Evolutionary conservation across 139 green algal species (phyloP).

Genomic region (Coccomyxa sp.): DNA sequence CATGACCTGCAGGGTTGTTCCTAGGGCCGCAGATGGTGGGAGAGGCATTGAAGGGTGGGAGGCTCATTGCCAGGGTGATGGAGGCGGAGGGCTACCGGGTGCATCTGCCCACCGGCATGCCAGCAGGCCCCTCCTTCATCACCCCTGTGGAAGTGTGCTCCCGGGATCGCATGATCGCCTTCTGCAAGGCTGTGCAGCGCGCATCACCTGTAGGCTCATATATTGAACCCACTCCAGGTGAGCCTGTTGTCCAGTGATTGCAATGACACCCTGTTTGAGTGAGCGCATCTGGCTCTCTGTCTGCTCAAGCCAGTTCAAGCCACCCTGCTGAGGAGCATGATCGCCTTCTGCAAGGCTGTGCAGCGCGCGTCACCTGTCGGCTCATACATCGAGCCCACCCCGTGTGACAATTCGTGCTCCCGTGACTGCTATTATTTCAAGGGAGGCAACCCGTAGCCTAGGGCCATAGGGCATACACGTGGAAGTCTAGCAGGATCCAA

Average conservation of each 20-base stretch:
- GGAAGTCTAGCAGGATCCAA: too few species aligned
- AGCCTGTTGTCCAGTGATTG: neutral
- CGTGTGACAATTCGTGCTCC: too few species aligned
- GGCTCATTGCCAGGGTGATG: slow-evolving; percentile 76
- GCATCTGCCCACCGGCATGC: slow-evolving; percentile 17
- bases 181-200: slow-evolving; percentile 80
- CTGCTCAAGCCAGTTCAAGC: neutral
- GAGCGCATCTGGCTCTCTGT: neutral
- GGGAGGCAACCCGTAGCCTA: too few species aligned
- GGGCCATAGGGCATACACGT: too few species aligned
- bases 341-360: slow-evolving; percentile 80
- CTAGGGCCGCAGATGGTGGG: slow-evolving; percentile 84
- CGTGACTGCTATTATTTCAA: too few species aligned
- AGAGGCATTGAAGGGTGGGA: slow-evolving; percentile 89
- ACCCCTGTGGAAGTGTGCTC: slow-evolving; percentile 78
- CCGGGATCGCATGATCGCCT: slow-evolving; percentile 68
- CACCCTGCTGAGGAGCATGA: too few species aligned
- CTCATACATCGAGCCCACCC: slow-evolving; percentile 79
- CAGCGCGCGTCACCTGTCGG: slow-evolving; percentile 81
- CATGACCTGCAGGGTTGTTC: slow-evolving; percentile 76
- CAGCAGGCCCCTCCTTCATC: slow-evolving; percentile 65
- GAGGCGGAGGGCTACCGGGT: slow-evolving; percentile 50
- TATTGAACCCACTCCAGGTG: slow-evolving; percentile 76
- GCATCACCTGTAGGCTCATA: slow-evolving; percentile 82
- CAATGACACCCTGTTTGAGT: too few species aligned